Conservation (phyloP, 306 rosid species). For the Sicyos edulis region DNA sequence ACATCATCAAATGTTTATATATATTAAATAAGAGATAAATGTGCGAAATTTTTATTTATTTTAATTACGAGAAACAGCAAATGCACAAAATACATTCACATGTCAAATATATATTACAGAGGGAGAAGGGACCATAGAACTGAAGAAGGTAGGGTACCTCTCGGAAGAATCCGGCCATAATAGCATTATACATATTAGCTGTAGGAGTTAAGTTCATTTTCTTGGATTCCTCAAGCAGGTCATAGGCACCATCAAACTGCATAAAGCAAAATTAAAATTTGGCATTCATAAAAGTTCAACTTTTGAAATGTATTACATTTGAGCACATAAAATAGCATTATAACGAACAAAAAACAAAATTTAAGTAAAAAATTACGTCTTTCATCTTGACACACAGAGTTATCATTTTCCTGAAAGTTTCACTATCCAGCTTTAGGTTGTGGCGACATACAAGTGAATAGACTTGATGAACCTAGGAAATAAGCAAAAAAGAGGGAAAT, state of each 20-base stretch:
- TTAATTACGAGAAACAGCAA: not conserved
- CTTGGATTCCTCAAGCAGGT: slow-evolving; percentile 45
- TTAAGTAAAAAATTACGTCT: slow-evolving; percentile 51
- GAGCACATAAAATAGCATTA: slow-evolving; percentile 23
- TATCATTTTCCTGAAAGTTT: slow-evolving; percentile 68
- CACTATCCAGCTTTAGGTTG: slow-evolving; percentile 38
- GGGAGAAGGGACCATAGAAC: slow-evolving; percentile 13
- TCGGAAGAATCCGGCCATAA: slow-evolving; percentile 78
- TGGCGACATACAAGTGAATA: slow-evolving; percentile 43
- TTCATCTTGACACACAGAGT: slow-evolving; percentile 49
- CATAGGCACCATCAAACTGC: slow-evolving; percentile 67
- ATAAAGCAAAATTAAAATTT: slow-evolving; percentile 23
- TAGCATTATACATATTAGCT: slow-evolving; percentile 58
- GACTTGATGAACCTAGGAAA: slow-evolving; percentile 51
- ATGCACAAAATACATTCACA: not conserved
- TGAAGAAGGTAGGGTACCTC: slow-evolving; percentile 50
- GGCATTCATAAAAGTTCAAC: slow-evolving; percentile 18
- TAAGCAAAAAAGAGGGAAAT: slow-evolving; percentile 1
- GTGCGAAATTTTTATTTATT: no score
- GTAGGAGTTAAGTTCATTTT: slow-evolving; percentile 45
- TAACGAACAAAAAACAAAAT: slow-evolving; percentile 16
- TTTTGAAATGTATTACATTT: slow-evolving; percentile 11
- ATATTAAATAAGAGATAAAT: not conserved
- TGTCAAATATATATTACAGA: slow-evolving; percentile 10
- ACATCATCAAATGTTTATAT: slow-evolving; percentile 1